Base-by-base conservation (phyloP, 2,329 filamentous ascomycete genomes). In the Epichloe hybrida region DNA sequence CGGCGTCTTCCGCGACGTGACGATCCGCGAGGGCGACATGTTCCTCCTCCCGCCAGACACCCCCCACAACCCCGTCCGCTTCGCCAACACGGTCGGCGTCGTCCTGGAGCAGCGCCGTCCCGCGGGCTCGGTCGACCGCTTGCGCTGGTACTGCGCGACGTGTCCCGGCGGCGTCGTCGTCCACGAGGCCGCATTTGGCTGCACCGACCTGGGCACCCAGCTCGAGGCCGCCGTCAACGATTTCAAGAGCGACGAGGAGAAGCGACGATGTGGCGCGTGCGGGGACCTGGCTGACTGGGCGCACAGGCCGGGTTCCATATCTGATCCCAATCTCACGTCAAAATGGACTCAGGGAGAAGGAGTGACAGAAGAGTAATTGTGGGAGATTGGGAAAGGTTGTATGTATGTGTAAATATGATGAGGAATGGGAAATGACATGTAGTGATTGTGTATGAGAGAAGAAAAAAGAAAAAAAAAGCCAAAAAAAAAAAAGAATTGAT, bases 21-120 rank as follows among this genome's bases (percentile, higher is more conserved):
- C 89, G 63, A 95, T 97, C 70, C 78, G 83, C 61, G 88, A 97
- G 70, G 91, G 91, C 56, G 89, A 93, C 58, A 86, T 97, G 79
- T 97, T 95, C 68, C 74, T 97, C 4, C 78, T 98, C 1, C 91
- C 91, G 0, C 79, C 83, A n/a, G 90, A 95, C 68, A 93, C 86
- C n/a, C 91, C 91, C 27, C 91, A 97, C 70, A 96, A 95, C 67
- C 91, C 93, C 0, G 88, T 97, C 36, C 81, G 91, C 52, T 97
- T 96, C 69, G 86, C 85, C 62, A 75, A 95, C 69, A 96, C 91
- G 0, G 88, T 97, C n/a, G 91, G 91, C 35, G 75, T 97, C 47
- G 91, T 97, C 36, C 74, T 97, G 52, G 91, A 97, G 74, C 88
- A 95, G 73, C 79, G 80, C 40, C 75, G 93, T 11, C 86, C 87